Conservation (phyloP, 163 green algal species). For the Scenedesmus sp. region DNA sequence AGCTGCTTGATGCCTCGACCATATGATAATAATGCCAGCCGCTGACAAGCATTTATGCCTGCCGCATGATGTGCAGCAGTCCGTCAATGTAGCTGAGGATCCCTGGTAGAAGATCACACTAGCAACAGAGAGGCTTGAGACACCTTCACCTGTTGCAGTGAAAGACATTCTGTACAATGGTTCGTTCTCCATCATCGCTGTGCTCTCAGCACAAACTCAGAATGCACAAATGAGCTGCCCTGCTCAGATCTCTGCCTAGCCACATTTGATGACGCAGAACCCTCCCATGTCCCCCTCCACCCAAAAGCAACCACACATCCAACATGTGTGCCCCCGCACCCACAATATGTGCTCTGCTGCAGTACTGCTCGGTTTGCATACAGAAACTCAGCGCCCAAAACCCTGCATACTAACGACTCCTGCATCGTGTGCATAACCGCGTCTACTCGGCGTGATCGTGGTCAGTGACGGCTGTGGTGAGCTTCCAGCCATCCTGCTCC, state of each 20-base stretch:
- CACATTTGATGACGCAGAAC: background rate
- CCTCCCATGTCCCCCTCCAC: too few relatives aligned
- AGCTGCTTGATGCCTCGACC: too few relatives aligned
- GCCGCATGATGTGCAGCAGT: too few relatives aligned
- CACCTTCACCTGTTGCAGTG: background rate
- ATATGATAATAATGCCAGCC: too few relatives aligned
- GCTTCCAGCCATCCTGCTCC: constrained; percentile 37
- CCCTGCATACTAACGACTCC: too few relatives aligned
- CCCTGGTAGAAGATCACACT: background rate
- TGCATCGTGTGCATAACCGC: too few relatives aligned
- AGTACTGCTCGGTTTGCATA: too few relatives aligned
- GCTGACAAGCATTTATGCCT: background rate
- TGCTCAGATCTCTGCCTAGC: background rate
- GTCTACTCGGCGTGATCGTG: background rate
- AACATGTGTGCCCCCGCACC: too few relatives aligned
- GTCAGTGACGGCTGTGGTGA: constrained; percentile 18
- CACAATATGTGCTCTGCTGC: too few relatives aligned
- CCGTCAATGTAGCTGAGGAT: background rate
- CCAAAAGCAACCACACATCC: too few relatives aligned
- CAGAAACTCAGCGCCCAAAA: too few relatives aligned
- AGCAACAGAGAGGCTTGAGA: background rate
- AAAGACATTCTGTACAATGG: background rate
- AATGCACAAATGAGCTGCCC: background rate
- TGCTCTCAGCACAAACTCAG: background rate
- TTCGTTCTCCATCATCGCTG: background rate